Conservation (phyloP, 257 asterid genomes). For the Solanum bulbocastanum region DNA sequence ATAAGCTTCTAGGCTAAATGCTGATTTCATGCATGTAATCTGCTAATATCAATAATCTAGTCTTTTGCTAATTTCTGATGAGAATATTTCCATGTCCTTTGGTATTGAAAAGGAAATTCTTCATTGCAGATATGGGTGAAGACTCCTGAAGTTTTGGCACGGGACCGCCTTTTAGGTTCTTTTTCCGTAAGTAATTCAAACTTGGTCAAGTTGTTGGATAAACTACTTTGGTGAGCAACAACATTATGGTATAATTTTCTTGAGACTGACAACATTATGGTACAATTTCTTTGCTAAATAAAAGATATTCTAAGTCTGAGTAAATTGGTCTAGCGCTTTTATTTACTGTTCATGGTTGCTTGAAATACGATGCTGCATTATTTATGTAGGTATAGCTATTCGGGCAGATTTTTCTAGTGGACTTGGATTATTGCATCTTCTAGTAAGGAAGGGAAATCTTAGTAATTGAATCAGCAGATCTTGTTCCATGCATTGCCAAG, state of each 20-base stretch:
- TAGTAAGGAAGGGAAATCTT: neutral
- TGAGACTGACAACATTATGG: neutral
- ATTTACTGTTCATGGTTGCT: neutral
- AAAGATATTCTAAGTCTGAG: neutral
- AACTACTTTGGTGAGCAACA: neutral
- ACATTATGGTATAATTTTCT: neutral
- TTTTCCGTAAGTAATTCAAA: constrained; percentile 49
- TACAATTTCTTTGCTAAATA: neutral
- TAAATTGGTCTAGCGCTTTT: neutral
- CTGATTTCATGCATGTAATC: neutral
- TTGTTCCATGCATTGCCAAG: neutral
- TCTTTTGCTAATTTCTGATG: neutral
- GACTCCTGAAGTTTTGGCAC: constrained; percentile 89
- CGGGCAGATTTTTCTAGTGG: neutral
- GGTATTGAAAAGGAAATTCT: neutral
- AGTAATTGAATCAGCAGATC: neutral
- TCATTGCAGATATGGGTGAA: constrained; percentile 80
- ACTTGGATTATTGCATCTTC: neutral
- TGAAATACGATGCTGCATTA: neutral
- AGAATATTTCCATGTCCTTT: neutral
- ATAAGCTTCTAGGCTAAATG: neutral
- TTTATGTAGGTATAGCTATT: neutral
- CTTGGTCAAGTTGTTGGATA: neutral
- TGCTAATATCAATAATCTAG: neutral
- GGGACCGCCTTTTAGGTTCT: constrained; percentile 87